A percentile compares a stretch with the other conserved stretches of the same genome.
phyloP scores from a whole-genome alignment of 495 filamentous ascomycete species.

The Chaetomium cochliodes region DNA sequence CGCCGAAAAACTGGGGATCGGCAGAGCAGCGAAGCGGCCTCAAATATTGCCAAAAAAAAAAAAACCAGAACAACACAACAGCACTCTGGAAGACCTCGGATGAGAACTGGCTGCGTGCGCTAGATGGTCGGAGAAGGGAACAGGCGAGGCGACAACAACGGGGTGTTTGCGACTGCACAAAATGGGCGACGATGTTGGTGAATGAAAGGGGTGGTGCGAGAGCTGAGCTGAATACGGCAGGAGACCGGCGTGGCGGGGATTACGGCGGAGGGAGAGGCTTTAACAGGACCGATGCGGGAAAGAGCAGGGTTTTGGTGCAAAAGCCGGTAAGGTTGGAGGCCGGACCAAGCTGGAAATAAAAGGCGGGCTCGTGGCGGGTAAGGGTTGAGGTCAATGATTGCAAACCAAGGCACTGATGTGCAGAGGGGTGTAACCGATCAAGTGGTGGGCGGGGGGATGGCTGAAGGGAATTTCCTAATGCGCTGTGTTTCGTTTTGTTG shows the following conservation, averaged over 20 bases:
- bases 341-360: no score
- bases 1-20: conserved; percentile 2
- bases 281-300: conserved; percentile 10
- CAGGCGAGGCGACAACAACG: background rate
- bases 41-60: background rate
- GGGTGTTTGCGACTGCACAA: background rate
- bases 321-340: conserved; percentile 11
- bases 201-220: background rate
- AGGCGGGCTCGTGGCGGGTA: background rate
- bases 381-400: conserved; percentile 29
- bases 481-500: conserved; percentile 12
- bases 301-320: conserved; percentile 10
- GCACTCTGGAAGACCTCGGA: background rate
- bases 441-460: conserved; percentile 15
- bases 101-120: background rate
- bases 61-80: background rate
- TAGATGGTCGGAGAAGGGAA: background rate
- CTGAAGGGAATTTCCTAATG: background rate
- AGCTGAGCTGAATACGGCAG: background rate
- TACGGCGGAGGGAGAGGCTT: conserved; percentile 11
- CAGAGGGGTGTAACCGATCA: conserved; percentile 17
- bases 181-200: background rate
- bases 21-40: background rate
- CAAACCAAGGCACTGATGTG: conserved; percentile 31
- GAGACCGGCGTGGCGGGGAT: background rate